A percentile compares a stretch with the other conserved stretches of the same genome.
phyloP scores from a whole-genome alignment of 305 asterid genomes.

The Rubia occidens region DNA sequence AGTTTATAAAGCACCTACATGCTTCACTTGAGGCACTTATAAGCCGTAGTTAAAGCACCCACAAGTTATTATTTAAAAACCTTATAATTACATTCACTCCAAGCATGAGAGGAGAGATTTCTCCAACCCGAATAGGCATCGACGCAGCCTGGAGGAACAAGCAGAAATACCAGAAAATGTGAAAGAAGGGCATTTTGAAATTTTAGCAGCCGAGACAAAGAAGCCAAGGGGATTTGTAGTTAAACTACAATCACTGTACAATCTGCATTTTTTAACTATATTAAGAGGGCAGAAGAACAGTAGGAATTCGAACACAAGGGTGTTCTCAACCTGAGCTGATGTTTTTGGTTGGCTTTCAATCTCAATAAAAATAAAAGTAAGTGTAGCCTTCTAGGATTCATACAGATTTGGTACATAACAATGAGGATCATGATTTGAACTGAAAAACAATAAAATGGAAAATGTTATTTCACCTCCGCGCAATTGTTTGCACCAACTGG shows the following conservation, averaged over 20 bases:
- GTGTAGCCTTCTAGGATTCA: background rate
- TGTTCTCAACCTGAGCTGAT: conserved; percentile 27
- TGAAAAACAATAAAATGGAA: too few relatives aligned
- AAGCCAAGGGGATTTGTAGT: conserved; percentile 44
- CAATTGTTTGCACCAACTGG: conserved; percentile 65
- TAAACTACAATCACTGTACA: conserved; percentile 31
- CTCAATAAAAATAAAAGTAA: too few relatives aligned
- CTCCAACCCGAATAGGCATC: too few relatives aligned
- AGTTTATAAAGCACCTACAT: too few relatives aligned
- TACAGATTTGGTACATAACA: too few relatives aligned
- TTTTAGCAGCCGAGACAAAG: conserved; percentile 32
- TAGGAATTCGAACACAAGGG: conserved; percentile 46
- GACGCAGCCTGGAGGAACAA: too few relatives aligned
- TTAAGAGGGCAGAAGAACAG: conserved; percentile 50
- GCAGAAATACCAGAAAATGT: conserved; percentile 33
- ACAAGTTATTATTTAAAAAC: too few relatives aligned
- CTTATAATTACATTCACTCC: too few relatives aligned
- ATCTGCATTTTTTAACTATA: conserved; percentile 40
- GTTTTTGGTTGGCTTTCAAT: background rate
- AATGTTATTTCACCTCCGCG: conserved; percentile 43
- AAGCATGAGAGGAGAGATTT: too few relatives aligned
- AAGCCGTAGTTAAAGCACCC: too few relatives aligned
- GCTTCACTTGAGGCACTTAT: too few relatives aligned
- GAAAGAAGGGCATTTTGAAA: conserved; percentile 51
- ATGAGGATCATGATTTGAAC: too few relatives aligned